Percentiles rank a stretch among this genome's conserved stretches.
These are phyloP conservation scores for Colletotrichum liriopes DNA, from an alignment of 2,329 filamentous ascomycete species.

Conservation along the genomic window DNA sequence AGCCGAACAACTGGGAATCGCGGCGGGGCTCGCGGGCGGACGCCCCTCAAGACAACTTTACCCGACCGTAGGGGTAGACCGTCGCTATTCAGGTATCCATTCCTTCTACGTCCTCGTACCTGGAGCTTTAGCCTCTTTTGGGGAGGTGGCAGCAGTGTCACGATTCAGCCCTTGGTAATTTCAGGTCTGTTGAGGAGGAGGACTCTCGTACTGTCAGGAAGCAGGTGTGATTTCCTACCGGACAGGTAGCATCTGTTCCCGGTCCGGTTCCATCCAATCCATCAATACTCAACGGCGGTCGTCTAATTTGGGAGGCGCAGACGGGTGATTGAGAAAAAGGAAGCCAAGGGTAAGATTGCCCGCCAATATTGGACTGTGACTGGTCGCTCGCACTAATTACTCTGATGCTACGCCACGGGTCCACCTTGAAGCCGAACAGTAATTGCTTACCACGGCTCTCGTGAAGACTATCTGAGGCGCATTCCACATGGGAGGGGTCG, in stretches of 20 bases:
- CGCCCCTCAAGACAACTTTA: too few species aligned
- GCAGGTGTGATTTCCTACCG: neutral
- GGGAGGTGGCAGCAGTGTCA: neutral
- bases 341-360: slow-evolving; percentile 29
- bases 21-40: too few species aligned
- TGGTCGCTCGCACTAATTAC: slow-evolving; percentile 28
- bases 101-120: neutral
- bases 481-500: neutral
- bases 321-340: slow-evolving; percentile 19
- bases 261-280: slow-evolving; percentile 17
- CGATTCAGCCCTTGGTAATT: neutral
- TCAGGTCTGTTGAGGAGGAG: neutral
- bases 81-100: neutral
- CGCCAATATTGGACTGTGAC: slow-evolving; percentile 25
- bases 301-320: slow-evolving; percentile 34
- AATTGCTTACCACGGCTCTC: neutral
- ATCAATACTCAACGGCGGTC: slow-evolving; percentile 6
- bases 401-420: slow-evolving; percentile 16
- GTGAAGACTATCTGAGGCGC: neutral
- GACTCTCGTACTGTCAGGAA: neutral
- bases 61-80: too few species aligned
- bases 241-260: slow-evolving; percentile 12
- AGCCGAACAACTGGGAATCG: too few species aligned
- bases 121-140: slow-evolving; percentile 1
- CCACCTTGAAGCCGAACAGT: neutral